Evolutionary conservation across 2,329 filamentous ascomycete species (phyloP).

Genomic region (Paracorniculantispora psalliotae): DNA sequence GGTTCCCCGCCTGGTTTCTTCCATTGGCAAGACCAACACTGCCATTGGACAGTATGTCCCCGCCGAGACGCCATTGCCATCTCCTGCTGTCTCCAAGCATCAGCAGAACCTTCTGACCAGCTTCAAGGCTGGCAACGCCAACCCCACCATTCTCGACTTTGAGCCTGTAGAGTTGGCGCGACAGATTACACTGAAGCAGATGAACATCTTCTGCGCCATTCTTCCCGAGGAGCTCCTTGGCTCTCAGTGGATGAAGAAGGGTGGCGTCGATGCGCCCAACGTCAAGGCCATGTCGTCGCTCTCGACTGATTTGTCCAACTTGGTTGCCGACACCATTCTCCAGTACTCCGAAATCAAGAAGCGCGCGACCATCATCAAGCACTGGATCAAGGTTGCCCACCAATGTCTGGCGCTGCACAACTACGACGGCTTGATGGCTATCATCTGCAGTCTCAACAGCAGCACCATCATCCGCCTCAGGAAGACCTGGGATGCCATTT

Average conservation of each 20-base stretch:
- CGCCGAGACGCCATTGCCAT: slow-evolving; percentile 66
- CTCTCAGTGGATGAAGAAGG: slow-evolving; percentile 90
- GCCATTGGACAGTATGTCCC: slow-evolving; percentile 66
- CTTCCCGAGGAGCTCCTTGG: slow-evolving; percentile 86
- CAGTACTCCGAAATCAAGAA: slow-evolving; percentile 88
- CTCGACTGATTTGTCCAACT: slow-evolving; percentile 85
- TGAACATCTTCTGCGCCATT: slow-evolving; percentile 85
- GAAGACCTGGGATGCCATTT: slow-evolving; percentile 88
- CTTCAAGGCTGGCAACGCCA: slow-evolving; percentile 67
- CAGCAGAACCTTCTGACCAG: slow-evolving; percentile 67
- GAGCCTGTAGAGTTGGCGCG: slow-evolving; percentile 86
- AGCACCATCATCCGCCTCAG: slow-evolving; percentile 85
- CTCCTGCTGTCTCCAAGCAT: slow-evolving; percentile 66
- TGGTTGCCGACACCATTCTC: slow-evolving; percentile 90
- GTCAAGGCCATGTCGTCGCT: slow-evolving; percentile 91
- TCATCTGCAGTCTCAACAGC: slow-evolving; percentile 88
- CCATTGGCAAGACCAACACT: slow-evolving; percentile 82
- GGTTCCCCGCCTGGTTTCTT: slow-evolving; percentile 77
- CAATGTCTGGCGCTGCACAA: slow-evolving; percentile 88
- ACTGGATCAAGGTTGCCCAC: slow-evolving; percentile 93
- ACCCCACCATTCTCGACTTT: slow-evolving; percentile 78
- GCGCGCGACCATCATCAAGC: slow-evolving; percentile 84
- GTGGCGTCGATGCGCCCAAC: slow-evolving; percentile 72
- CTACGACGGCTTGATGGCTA: slow-evolving; percentile 95
- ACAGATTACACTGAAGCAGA: slow-evolving; percentile 89